These are phyloP conservation scores for Grammothele lineata DNA, from an alignment of 768 basidiomycete species.

Conservation along the genomic window DNA sequence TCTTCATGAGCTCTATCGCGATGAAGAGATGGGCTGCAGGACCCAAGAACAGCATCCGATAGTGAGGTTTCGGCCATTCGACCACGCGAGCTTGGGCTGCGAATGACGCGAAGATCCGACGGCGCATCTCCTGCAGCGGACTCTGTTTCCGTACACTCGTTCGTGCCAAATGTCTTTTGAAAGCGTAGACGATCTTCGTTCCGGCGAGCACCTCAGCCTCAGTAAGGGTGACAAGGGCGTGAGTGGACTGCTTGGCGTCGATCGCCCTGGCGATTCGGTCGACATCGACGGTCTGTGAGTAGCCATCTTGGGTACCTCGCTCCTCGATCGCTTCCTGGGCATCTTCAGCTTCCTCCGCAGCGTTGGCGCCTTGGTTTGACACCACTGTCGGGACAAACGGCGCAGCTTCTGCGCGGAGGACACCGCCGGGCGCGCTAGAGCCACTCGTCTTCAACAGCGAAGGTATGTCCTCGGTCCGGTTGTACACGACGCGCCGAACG, in stretches of 20 bases:
- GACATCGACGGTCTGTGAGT: no score
- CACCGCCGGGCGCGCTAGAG: no score
- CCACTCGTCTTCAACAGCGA: constrained; percentile 21
- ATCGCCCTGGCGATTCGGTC: no score
- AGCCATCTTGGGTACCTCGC: constrained; percentile 4
- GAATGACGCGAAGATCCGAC: constrained; percentile 3
- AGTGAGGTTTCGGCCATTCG: constrained; percentile 27
- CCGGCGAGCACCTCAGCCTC: constrained; percentile 11
- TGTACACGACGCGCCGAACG: constrained; percentile 30
- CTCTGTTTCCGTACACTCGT: not conserved
- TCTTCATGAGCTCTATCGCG: constrained; percentile 34
- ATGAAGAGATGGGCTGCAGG: constrained; percentile 38
- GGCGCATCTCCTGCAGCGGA: not conserved
- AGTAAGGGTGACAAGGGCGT: not conserved
- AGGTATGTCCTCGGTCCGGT: constrained; percentile 27
- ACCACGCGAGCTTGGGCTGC: constrained; percentile 9
- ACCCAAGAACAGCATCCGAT: constrained; percentile 34
- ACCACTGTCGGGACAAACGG: constrained; percentile 15
- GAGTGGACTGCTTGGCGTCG: no score
- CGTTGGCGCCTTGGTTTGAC: no score
- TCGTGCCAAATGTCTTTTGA: constrained; percentile 1
- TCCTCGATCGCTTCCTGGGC: constrained; percentile 9
- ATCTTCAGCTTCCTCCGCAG: not conserved
- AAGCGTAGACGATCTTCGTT: constrained; percentile 1
- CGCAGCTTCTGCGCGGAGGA: constrained; percentile 8